These are phyloP conservation scores for Deuterostichococcus epilithicus DNA, from an alignment of 139 green algal species.

Conservation along the genomic window DNA sequence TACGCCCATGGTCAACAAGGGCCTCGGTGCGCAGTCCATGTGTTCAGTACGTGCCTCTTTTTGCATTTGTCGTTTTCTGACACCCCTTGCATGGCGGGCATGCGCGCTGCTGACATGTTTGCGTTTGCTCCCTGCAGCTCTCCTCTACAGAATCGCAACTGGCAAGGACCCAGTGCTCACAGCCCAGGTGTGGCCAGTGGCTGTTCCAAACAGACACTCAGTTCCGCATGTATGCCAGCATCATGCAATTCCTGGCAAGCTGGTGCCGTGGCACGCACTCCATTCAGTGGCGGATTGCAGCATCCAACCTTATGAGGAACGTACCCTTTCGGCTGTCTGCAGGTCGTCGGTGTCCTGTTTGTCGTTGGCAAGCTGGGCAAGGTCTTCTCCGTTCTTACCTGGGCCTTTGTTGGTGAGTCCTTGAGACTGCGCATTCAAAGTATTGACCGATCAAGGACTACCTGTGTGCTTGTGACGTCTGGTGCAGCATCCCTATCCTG, in stretches of 20 bases:
- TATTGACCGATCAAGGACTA: not conserved
- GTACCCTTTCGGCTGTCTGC: too few relatives aligned
- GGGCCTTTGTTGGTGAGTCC: slow-evolving; percentile 25
- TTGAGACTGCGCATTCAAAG: not conserved
- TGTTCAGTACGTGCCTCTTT: too few relatives aligned
- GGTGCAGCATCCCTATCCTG: too few relatives aligned
- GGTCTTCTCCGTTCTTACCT: slow-evolving; percentile 28
- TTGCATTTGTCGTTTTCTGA: too few relatives aligned
- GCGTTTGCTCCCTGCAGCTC: not conserved
- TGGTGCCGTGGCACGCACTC: too few relatives aligned
- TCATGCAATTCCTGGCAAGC: not conserved
- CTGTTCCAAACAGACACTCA: too few relatives aligned
- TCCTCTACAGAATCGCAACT: not conserved
- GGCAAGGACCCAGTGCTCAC: slow-evolving; percentile 7
- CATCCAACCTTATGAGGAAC: too few relatives aligned
- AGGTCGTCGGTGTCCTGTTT: slow-evolving; percentile 30
- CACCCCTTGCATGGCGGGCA: too few relatives aligned
- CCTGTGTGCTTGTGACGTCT: not conserved
- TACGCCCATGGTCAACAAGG: not conserved
- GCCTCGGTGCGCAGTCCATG: not conserved
- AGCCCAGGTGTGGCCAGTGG: slow-evolving; percentile 3
- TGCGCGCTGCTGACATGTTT: too few relatives aligned
- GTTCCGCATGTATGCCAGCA: not conserved
- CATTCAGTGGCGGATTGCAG: too few relatives aligned
- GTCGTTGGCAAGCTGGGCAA: slow-evolving; percentile 27